Conservation (phyloP, 2,329 filamentous ascomycete species). For the Fusarium sublunatum region DNA sequence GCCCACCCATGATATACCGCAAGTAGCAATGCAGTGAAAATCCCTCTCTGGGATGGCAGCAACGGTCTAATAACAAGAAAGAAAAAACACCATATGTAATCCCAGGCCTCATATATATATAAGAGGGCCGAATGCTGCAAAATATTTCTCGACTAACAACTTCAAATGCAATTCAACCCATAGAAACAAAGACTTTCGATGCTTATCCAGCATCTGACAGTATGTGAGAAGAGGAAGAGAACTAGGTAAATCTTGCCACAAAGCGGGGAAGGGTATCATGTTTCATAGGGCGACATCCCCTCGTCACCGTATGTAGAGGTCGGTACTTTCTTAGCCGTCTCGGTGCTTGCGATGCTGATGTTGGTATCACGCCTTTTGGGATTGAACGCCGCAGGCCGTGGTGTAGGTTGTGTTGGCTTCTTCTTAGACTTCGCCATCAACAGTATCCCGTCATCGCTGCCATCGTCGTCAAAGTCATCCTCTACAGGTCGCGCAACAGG, state of each 20-base stretch:
- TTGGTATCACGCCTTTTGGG: slow-evolving; percentile 68
- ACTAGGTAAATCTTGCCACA: slow-evolving; percentile 29
- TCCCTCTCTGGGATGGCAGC: slow-evolving; percentile 31
- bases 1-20: slow-evolving; percentile 37
- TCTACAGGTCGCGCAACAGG: slow-evolving; percentile 46
- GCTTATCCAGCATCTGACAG: slow-evolving; percentile 34
- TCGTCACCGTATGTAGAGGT: slow-evolving; percentile 51
- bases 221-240: slow-evolving; percentile 32
- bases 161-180: slow-evolving; percentile 32
- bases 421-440: slow-evolving; percentile 66
- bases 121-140: slow-evolving; percentile 27
- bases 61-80: slow-evolving; percentile 44
- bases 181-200: slow-evolving; percentile 22
- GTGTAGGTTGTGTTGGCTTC: slow-evolving; percentile 47
- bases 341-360: slow-evolving; percentile 69
- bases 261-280: slow-evolving; percentile 42
- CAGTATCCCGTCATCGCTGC: slow-evolving; percentile 66
- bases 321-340: slow-evolving; percentile 70
- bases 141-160: slow-evolving; percentile 29
- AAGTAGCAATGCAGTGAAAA: slow-evolving; percentile 21
- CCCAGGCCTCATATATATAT: slow-evolving; percentile 13
- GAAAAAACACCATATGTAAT: slow-evolving; percentile 26
- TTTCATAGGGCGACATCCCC: slow-evolving; percentile 42
- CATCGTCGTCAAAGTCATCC: slow-evolving; percentile 61
- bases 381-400: slow-evolving; percentile 49